Evolutionary conservation across 2,329 filamentous ascomycete genomes (phyloP).

Genomic region (Trichoderma atroviride): DNA sequence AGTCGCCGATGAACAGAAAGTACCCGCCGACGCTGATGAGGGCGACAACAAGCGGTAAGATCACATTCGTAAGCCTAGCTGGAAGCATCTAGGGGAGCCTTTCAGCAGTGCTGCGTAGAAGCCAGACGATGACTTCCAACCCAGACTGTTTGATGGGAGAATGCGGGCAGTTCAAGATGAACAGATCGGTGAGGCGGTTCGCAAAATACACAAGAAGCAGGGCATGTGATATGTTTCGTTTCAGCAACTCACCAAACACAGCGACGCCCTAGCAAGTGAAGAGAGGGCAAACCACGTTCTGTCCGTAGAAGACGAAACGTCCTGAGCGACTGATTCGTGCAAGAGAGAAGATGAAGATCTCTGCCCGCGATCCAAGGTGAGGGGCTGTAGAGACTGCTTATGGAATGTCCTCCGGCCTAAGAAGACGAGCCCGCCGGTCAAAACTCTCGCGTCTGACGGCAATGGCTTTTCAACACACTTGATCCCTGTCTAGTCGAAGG

Average conservation of each 20-base stretch:
- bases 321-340: not conserved
- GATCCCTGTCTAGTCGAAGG: slow-evolving; percentile 9
- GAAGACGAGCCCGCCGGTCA: not conserved
- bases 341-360: not conserved
- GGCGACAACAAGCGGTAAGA: slow-evolving; percentile 9
- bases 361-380: not conserved
- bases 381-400: slow-evolving; percentile 11
- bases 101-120: not conserved
- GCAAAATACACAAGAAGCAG: not conserved
- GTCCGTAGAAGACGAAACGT: not conserved
- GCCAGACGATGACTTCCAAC: not conserved
- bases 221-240: not conserved
- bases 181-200: not conserved
- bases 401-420: not conserved
- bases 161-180: not conserved
- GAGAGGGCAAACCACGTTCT: slow-evolving; percentile 7
- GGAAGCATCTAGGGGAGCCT: not conserved
- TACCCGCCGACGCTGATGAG: slow-evolving; percentile 8
- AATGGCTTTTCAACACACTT: slow-evolving; percentile 15
- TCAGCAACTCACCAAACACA: slow-evolving; percentile 21
- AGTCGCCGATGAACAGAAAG: not conserved
- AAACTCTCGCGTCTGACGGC: slow-evolving; percentile 7
- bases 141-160: not conserved
- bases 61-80: not conserved
- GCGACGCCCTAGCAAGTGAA: not conserved